Conservation (phyloP, 176 grass and related monocot genomes). For the Chrysopogon serrulatus region DNA sequence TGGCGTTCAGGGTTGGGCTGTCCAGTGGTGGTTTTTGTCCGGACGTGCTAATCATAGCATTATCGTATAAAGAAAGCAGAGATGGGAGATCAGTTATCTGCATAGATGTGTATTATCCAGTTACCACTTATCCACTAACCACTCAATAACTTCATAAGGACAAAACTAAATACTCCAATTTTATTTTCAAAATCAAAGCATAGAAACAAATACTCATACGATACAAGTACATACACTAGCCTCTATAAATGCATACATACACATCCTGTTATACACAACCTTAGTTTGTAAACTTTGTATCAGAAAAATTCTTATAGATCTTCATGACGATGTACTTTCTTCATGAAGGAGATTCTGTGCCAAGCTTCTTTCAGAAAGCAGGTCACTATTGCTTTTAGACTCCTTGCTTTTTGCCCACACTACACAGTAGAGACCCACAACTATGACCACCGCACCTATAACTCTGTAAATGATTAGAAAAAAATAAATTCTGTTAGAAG, state of each 20-base stretch:
- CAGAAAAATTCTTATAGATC: not conserved
- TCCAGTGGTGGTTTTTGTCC: too few species aligned
- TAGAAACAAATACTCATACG: too few species aligned
- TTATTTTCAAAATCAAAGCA: not conserved
- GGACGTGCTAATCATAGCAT: too few species aligned
- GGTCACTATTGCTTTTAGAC: not conserved
- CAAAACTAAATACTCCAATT: not conserved
- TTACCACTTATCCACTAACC: too few species aligned
- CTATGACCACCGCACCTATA: not conserved
- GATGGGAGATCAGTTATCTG: too few species aligned
- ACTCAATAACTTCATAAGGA: not conserved
- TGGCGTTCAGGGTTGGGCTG: too few species aligned
- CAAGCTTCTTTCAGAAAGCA: not conserved
- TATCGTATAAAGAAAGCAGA: too few species aligned
- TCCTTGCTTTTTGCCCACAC: not conserved
- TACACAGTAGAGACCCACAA: not conserved
- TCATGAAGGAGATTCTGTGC: not conserved
- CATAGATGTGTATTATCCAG: not conserved
- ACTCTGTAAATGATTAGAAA: not conserved
- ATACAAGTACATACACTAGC: not conserved
- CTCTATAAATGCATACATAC: not conserved
- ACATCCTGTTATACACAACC: not conserved
- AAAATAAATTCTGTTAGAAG: not conserved
- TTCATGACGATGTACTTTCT: not conserved
- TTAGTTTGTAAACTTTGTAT: too few species aligned